Conservation (phyloP, 1,284 basidiomycete genomes). For the Dichomitus squalens region DNA sequence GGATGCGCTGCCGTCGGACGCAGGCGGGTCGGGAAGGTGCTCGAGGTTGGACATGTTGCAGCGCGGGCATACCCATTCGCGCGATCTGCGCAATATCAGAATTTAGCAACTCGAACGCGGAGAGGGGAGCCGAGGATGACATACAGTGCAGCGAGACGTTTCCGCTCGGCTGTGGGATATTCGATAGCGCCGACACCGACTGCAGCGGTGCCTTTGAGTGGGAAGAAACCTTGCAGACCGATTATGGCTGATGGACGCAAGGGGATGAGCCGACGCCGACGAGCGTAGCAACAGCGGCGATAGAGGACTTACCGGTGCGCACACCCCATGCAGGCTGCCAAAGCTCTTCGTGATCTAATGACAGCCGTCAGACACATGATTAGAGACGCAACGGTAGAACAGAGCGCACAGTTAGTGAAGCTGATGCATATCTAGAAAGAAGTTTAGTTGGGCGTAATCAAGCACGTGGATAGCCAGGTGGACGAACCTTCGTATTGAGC, state of each 20-base stretch:
- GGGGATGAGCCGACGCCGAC: constrained; percentile 1
- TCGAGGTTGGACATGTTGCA: constrained; percentile 72
- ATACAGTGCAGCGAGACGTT: constrained; percentile 78
- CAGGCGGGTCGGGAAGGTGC: constrained; percentile 67
- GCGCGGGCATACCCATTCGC: constrained; percentile 80
- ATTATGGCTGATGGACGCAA: constrained; percentile 66
- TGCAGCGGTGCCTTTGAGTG: constrained; percentile 86
- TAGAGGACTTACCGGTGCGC: constrained; percentile 68
- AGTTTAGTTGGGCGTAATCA: not conserved
- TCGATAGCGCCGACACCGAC: constrained; percentile 90
- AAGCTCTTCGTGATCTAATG: constrained; percentile 79
- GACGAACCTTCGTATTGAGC: constrained; percentile 87
- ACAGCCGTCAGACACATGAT: constrained; percentile 12
- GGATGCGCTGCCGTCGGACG: constrained; percentile 8
- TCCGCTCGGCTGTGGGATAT: constrained; percentile 77
- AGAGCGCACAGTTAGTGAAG: constrained; percentile 80
- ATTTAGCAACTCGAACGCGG: constrained; percentile 8
- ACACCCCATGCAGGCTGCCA: constrained; percentile 99
- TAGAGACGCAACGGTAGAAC: not conserved
- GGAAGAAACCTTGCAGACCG: constrained; percentile 91
- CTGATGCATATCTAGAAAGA: constrained; percentile 85
- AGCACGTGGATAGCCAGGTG: constrained; percentile 25
- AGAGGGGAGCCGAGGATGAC: constrained; percentile 30
- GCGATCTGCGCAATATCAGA: constrained; percentile 54
- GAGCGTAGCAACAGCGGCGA: constrained; percentile 2